Evolutionary conservation across 2,329 filamentous ascomycete genomes (phyloP), one percentile per base, ranked within the genome.

Genomic region (Colletotrichum destructivum): DNA sequence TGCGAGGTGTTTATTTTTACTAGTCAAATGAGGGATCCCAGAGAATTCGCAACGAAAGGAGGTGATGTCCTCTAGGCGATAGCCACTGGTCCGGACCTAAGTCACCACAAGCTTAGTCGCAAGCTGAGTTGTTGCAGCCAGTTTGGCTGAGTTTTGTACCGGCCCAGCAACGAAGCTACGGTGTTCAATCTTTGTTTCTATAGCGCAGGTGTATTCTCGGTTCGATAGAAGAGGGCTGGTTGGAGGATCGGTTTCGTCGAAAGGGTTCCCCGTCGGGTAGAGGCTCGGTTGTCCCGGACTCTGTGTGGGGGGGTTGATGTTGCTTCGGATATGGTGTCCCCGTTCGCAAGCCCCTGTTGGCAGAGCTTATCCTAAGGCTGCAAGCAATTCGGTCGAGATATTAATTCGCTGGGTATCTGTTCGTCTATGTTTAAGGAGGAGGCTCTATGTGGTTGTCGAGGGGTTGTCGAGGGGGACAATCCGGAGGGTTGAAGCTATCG

Each of bases 401-500:
- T 44, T 23, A 23, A 23, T 13, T 16, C 7, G 23, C 11, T 51
- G 18, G n/a, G 44, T 40, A 13, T 64, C 23, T 62, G 13, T 11
- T 51, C 11, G 47, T 13, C 18, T 60, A 18, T 21, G 40, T 46
- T 69, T 26, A n/a, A 26, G 54, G 31, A 40, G 26, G 59, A 46
- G 65, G 38, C 40, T 55, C 35, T 7, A 54, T 42, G 18, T 16
- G 61, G 23, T 38, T 60, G 63, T 51, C 35, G 46, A 38, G 59
- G 52, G 66, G 42, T 69, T 55, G 59, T 9, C 26, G 69, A 71
- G 65, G 40, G 65, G 44, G 56, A 16, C 21, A 23, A 38, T 57
- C 18, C 26, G 56, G 60, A 71, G 42, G n/a, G 31, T 59, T 62
- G 70, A 70, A 72, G 70, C 66, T 71, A 64, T 70, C 61, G 66